phyloP scores from a whole-genome alignment of 2,329 filamentous ascomycete species.

The Penicillium occitanis region DNA sequence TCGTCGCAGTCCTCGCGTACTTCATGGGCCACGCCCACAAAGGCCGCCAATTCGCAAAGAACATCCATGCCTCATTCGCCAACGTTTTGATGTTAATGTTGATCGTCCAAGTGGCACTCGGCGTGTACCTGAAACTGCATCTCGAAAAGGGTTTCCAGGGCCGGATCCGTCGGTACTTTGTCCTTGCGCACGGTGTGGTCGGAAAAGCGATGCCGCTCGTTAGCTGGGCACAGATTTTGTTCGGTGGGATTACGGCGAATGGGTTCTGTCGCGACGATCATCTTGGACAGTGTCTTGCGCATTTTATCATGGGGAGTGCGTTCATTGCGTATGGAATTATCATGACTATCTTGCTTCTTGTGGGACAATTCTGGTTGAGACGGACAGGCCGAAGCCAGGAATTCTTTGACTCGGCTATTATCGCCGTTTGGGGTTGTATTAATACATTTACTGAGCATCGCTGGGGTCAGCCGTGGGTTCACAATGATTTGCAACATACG shows the following conservation, averaged over 20 bases:
- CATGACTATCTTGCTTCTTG: conserved; percentile 79
- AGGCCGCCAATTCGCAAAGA: conserved; percentile 79
- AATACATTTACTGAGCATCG: conserved; percentile 98
- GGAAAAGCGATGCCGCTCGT: conserved; percentile 86
- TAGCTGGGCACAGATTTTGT: conserved; percentile 91
- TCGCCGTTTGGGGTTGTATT: conserved; percentile 92
- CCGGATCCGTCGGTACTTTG: conserved; percentile 69
- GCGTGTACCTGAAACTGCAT: conserved; percentile 85
- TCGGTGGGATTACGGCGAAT: conserved; percentile 87
- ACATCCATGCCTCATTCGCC: conserved; percentile 80
- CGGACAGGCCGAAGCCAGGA: conserved; percentile 85
- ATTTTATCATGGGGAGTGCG: conserved; percentile 98
- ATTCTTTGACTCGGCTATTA: conserved; percentile 90
- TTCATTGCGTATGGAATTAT: conserved; percentile 93
- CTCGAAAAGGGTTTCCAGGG: conserved; percentile 81
- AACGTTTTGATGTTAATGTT: conserved; percentile 78
- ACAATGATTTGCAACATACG: conserved; percentile 95
- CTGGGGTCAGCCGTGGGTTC: conserved; percentile 86
- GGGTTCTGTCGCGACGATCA: conserved; percentile 94
- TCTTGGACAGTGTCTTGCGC: conserved; percentile 85
- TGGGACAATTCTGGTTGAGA: conserved; percentile 83
- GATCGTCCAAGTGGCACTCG: conserved; percentile 72
- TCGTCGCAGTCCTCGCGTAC: conserved; percentile 78
- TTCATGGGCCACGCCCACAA: conserved; percentile 89
- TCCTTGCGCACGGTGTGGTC: conserved; percentile 72